Percentiles rank a stretch among this genome's conserved stretches.
Conservation (phyloP, 441 rosid genomes). For the Melastoma candidum region DNA sequence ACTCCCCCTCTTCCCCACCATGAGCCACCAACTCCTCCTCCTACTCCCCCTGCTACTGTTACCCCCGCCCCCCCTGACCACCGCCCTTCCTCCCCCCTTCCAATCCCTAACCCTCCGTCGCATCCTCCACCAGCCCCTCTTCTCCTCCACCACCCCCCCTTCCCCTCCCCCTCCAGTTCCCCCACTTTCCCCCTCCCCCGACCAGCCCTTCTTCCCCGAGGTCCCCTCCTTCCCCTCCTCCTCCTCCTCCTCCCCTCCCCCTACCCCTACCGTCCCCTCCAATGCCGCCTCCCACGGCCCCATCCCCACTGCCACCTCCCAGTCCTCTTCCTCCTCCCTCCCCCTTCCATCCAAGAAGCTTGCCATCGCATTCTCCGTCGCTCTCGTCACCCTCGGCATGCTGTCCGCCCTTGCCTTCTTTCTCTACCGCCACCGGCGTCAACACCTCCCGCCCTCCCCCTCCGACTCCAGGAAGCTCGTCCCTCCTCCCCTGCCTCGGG, state of each 20-base stretch:
- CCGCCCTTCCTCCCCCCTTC: too few relatives aligned
- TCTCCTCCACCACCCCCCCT: constrained; percentile 6
- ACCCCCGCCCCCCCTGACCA: too few relatives aligned
- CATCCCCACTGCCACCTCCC: constrained; percentile 58
- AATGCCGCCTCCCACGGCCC: constrained; percentile 46
- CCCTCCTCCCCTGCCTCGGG: too few relatives aligned
- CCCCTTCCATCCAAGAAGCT: constrained; percentile 66
- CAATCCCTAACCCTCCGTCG: too few relatives aligned
- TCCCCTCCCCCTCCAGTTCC: constrained; percentile 44
- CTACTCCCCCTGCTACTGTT: too few relatives aligned
- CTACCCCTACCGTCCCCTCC: constrained; percentile 25
- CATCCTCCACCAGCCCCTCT: constrained; percentile 76
- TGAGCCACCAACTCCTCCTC: too few relatives aligned
- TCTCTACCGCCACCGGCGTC: constrained; percentile 60
- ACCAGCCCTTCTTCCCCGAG: constrained; percentile 65
- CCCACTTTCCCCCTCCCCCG: constrained; percentile 20
- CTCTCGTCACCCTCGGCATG: constrained; percentile 92
- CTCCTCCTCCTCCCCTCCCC: constrained; percentile 34
- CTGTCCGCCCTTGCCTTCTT: constrained; percentile 83
- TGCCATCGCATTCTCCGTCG: constrained; percentile 81
- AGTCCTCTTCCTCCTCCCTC: constrained; percentile 67
- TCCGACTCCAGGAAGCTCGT: constrained; percentile 44
- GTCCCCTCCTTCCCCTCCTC: constrained; percentile 35
- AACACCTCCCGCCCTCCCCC: constrained; percentile 20
- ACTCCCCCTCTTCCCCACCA: too few relatives aligned